phyloP scores from a whole-genome alignment of 2,329 filamentous ascomycete species.

The Trichoderma sp. region DNA sequence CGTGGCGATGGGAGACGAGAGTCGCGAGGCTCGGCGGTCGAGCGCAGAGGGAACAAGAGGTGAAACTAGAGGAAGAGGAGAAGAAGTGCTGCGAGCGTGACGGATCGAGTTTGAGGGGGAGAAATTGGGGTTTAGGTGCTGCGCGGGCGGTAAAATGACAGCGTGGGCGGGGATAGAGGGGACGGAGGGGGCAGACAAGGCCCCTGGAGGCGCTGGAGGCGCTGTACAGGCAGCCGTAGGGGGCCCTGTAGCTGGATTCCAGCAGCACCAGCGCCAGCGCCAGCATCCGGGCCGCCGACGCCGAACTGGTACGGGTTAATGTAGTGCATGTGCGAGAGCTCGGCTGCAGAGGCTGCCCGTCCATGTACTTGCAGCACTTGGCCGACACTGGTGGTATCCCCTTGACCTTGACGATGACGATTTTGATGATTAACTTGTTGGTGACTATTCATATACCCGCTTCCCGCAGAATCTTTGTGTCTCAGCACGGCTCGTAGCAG shows the following conservation, averaged over 20 bases:
- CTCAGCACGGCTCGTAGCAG: conserved; percentile 21
- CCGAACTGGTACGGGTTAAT: not conserved
- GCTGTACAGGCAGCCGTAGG: conserved; percentile 1
- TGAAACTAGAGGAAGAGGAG: conserved; percentile 20
- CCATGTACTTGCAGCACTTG: not conserved
- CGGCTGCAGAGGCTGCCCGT: not conserved
- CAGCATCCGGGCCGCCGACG: conserved; percentile 1
- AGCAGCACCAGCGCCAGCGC: not conserved
- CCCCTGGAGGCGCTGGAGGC: conserved; percentile 4
- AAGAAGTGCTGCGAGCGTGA: conserved; percentile 23
- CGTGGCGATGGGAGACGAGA: conserved; percentile 26
- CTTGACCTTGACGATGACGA: not conserved
- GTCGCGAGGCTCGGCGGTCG: conserved; percentile 19
- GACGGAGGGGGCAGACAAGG: not conserved
- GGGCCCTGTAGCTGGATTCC: not conserved
- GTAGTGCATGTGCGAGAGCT: not conserved
- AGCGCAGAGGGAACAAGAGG: conserved; percentile 10
- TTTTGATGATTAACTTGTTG: too few species aligned
- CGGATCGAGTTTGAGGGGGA: conserved; percentile 17
- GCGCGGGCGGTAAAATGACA: conserved; percentile 10
- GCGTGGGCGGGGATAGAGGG: conserved; percentile 1
- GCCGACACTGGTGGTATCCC: not conserved
- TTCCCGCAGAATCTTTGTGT: conserved; percentile 20
- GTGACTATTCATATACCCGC: not conserved
- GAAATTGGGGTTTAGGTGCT: conserved; percentile 18